Percentiles rank a stretch among this genome's conserved stretches.
phyloP scores from a whole-genome alignment of 306 rosid genomes.

The Castanea crenata region DNA sequence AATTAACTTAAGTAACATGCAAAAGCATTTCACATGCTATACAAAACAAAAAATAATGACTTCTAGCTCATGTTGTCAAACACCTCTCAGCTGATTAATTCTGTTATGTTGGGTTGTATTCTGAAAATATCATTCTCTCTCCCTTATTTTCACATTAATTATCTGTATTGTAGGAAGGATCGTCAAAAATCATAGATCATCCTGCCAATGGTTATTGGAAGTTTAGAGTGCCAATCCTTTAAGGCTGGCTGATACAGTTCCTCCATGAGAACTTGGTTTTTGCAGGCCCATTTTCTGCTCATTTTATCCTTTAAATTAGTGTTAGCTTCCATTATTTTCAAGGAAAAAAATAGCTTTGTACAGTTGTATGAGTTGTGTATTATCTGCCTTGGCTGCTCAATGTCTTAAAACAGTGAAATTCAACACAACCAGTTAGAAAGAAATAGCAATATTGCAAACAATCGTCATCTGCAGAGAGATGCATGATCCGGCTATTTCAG shows the following conservation, averaged over 20 bases:
- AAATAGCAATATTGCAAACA: background rate
- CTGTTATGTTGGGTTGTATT: background rate
- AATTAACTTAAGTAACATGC: background rate
- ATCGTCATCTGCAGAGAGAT: background rate
- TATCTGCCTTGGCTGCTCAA: background rate
- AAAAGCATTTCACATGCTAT: background rate
- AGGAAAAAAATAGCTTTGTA: background rate
- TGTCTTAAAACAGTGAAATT: background rate
- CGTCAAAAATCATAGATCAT: slow-evolving; percentile 11
- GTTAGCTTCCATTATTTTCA: background rate
- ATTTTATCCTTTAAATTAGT: background rate
- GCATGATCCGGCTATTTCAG: background rate
- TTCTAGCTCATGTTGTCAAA: background rate
- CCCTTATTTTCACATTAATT: background rate
- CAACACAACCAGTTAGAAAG: background rate
- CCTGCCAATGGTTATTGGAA: slow-evolving; percentile 14
- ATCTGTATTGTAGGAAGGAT: slow-evolving; percentile 27
- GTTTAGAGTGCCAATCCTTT: background rate
- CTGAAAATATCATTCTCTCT: background rate
- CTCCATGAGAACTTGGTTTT: background rate
- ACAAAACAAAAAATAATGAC: background rate
- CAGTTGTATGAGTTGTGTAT: background rate
- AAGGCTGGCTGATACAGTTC: background rate
- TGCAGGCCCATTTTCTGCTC: background rate
- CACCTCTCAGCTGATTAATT: background rate